Percentiles rank a stretch among this genome's conserved stretches.
These are phyloP conservation scores for Cercospora zeina DNA, from an alignment of 2,329 filamentous ascomycete genomes.

Conservation along the genomic window DNA sequence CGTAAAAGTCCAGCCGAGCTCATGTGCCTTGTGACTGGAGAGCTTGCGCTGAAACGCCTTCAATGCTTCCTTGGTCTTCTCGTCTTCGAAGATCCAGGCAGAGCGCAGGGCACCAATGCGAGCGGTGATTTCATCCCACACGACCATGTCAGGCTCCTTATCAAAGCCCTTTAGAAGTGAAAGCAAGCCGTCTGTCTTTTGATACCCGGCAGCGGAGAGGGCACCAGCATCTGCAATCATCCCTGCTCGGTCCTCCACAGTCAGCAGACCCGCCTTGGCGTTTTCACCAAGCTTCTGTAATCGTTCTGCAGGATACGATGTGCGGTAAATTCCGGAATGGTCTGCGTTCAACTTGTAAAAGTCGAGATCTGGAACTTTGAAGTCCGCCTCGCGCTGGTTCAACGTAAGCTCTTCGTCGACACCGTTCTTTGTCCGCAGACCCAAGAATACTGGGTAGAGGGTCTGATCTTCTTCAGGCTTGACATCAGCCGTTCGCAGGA, in stretches of 20 bases:
- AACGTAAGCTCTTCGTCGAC: conserved; percentile 75
- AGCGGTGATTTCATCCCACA: conserved; percentile 88
- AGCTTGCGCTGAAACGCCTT: conserved; percentile 81
- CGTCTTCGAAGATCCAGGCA: conserved; percentile 86
- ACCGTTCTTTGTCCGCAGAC: conserved; percentile 79
- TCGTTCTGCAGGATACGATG: conserved; percentile 79
- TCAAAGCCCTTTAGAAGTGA: conserved; percentile 83
- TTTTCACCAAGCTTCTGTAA: conserved; percentile 84
- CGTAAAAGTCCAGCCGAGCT: conserved; percentile 84
- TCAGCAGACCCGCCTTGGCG: conserved; percentile 75
- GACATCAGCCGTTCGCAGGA: conserved; percentile 87
- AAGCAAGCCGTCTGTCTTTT: conserved; percentile 86
- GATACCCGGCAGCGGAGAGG: conserved; percentile 84
- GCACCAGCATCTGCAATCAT: conserved; percentile 89
- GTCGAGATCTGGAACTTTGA: conserved; percentile 74
- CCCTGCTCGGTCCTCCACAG: conserved; percentile 86
- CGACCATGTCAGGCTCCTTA: conserved; percentile 80
- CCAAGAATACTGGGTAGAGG: conserved; percentile 86
- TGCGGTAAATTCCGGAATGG: conserved; percentile 89
- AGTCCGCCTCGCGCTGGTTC: conserved; percentile 69
- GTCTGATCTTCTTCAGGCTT: conserved; percentile 89
- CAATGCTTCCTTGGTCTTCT: conserved; percentile 69
- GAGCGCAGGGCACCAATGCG: conserved; percentile 75
- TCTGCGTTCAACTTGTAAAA: conserved; percentile 98
- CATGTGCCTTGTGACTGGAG: conserved; percentile 75